Base-by-base conservation (phyloP, 169 alveolate genomes). In the Cryptosporidium parvum region DNA sequence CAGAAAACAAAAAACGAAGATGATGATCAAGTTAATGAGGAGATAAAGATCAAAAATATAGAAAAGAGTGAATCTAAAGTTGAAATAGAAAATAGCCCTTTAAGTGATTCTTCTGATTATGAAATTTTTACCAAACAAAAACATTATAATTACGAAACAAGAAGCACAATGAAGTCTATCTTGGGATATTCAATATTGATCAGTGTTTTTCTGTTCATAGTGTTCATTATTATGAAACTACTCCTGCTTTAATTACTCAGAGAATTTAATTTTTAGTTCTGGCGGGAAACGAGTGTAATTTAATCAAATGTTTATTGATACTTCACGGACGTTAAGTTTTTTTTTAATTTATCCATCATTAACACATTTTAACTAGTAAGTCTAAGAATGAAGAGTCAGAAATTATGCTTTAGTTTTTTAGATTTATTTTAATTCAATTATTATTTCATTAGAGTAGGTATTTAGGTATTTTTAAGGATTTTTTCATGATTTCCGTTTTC, bases 161-260 rank as follows among this genome's bases (percentile, higher is more conserved):
- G n/a, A 73, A 73, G 31, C 31, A 73, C 68, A 59, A 70, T 70
- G 26, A 73, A 73, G 52, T 73, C 71, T 14, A 56, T 73, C 6
- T 21, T 73, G 53, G 86, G 86, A 7, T 73, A 73, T 26, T 73
- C 86, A 18, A 73, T 73, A 10, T 37, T 56, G 23, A 56, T 31
- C 35, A 44, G 62, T 23, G 45, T 58, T 2, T 6, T 33, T 58
- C 18, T 73, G 23, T 73, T 73, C 52, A 56, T 45, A 52, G 31
- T 56, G 10, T 73, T 73, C 71, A 56, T 73, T 33, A 23, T 73
- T 7, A 73, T 58, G 51, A 73, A 59, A 58, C 39, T 73, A 21
- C 58, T 73, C 39, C 59, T 73, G 52, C 70, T 73, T 53, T 73
- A 35, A 45, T 56, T n/a, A 56, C 35, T n/a, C 35, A 2, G n/a